These are phyloP conservation scores for Chaetomidium leptoderma DNA, from an alignment of 495 filamentous ascomycete genomes.

Conservation along the genomic window DNA sequence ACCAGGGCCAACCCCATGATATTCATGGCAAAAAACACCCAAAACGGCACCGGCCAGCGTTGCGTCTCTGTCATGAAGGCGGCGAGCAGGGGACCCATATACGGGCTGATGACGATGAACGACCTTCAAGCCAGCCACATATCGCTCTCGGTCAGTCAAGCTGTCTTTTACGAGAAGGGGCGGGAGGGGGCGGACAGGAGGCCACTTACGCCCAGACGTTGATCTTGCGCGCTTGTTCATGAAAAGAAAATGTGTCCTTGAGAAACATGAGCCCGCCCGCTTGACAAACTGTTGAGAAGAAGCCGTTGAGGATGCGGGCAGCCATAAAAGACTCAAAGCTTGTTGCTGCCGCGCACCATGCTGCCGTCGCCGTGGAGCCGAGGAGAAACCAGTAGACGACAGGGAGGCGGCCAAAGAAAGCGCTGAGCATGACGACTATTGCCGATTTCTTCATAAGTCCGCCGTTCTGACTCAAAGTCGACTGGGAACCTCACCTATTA, in stretches of 20 bases:
- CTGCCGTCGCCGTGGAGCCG: slow-evolving; percentile 45
- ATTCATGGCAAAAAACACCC: slow-evolving; percentile 50
- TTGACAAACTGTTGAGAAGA: slow-evolving; percentile 53
- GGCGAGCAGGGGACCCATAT: slow-evolving; percentile 56
- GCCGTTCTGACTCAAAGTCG: background rate
- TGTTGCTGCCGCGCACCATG: slow-evolving; percentile 52
- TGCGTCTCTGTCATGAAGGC: slow-evolving; percentile 52
- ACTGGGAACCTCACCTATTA: slow-evolving; percentile 36
- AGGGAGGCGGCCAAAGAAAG: slow-evolving; percentile 58
- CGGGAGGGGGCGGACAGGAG: background rate
- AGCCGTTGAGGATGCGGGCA: slow-evolving; percentile 58
- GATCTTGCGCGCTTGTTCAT: slow-evolving; percentile 60
- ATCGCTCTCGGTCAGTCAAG: background rate
- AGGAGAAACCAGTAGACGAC: slow-evolving; percentile 56
- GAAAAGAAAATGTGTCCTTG: slow-evolving; percentile 64
- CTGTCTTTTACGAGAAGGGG: background rate
- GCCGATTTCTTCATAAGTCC: background rate
- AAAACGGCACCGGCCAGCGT: slow-evolving; percentile 52
- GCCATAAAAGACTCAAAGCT: slow-evolving; percentile 55
- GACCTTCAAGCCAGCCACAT: slow-evolving; percentile 12
- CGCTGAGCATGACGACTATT: slow-evolving; percentile 48
- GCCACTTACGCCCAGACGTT: slow-evolving; percentile 52
- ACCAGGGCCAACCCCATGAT: slow-evolving; percentile 47
- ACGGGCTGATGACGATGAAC: slow-evolving; percentile 50
- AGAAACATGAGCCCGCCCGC: slow-evolving; percentile 58